These are phyloP conservation scores for Candida sp. DNA, from an alignment of 1,139 yeast species.

Conservation along the genomic window DNA sequence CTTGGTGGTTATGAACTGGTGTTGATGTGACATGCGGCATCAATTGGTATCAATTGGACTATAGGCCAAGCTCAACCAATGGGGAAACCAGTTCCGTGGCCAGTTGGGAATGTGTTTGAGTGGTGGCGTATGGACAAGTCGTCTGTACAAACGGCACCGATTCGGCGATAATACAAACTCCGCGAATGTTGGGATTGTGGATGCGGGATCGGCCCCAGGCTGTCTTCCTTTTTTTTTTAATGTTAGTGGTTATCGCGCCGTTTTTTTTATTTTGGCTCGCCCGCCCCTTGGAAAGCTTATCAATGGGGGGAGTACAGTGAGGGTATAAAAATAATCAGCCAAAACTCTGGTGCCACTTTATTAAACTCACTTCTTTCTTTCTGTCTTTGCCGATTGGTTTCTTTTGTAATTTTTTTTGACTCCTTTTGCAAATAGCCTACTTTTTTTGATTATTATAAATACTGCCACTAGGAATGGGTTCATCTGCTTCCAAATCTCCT, in stretches of 20 bases:
- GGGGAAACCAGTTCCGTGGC: too few relatives aligned
- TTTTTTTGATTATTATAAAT: background rate
- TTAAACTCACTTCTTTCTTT: background rate
- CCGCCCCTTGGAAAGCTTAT: background rate
- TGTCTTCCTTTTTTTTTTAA: background rate
- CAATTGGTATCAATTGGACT: too few relatives aligned
- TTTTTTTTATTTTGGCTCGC: background rate
- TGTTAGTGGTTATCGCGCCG: background rate
- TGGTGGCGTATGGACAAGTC: background rate
- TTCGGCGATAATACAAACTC: background rate
- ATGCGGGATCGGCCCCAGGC: background rate
- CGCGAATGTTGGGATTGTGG: background rate
- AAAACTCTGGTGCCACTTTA: background rate
- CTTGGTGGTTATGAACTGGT: too few relatives aligned
- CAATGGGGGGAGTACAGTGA: background rate
- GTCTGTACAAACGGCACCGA: background rate
- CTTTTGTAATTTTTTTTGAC: background rate
- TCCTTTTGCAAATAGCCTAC: background rate
- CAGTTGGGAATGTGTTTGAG: too few relatives aligned
- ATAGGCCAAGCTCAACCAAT: too few relatives aligned
- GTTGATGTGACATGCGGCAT: too few relatives aligned
- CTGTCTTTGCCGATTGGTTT: background rate
- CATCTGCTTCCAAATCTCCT: background rate
- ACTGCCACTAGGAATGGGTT: background rate
- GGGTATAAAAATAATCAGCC: background rate